Conservation (phyloP, 371 early-diverging fungal genomes). For the Mucor lusitanicus region DNA sequence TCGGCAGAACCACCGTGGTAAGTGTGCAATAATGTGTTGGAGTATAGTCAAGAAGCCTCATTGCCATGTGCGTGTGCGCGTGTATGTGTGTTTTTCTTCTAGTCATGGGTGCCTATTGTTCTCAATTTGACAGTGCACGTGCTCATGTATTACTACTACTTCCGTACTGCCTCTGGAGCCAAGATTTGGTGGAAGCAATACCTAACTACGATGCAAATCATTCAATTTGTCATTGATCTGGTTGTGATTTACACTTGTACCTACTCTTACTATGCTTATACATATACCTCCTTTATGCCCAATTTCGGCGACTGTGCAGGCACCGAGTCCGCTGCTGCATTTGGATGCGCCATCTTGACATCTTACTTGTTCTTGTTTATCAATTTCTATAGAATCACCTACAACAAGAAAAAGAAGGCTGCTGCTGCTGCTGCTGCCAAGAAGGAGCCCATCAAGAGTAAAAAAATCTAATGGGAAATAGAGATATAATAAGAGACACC, state of each 20-base stretch:
- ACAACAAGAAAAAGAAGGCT: constrained; percentile 42
- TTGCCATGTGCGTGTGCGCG: background rate
- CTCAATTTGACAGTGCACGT: constrained; percentile 87
- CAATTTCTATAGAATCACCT: constrained; percentile 83
- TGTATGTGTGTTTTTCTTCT: too few species aligned
- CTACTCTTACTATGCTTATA: constrained; percentile 69
- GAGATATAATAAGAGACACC: too few species aligned
- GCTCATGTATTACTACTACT: constrained; percentile 90
- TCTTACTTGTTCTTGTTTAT: constrained; percentile 84
- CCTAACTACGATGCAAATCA: constrained; percentile 84
- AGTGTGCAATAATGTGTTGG: constrained; percentile 5
- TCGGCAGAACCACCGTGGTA: constrained; percentile 52
- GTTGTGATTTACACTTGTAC: constrained; percentile 70
- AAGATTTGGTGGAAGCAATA: constrained; percentile 89
- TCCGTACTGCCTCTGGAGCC: constrained; percentile 75
- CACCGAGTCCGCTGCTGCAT: constrained; percentile 69
- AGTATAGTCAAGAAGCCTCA: background rate
- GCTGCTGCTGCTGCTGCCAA: background rate
- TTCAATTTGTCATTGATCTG: constrained; percentile 84
- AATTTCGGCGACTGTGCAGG: constrained; percentile 76
- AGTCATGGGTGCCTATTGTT: constrained; percentile 60
- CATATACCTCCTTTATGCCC: constrained; percentile 57
- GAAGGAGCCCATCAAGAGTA: background rate
- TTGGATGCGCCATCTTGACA: constrained; percentile 74
- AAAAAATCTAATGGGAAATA: background rate